A percentile compares a stretch with the other conserved stretches of the same genome.
Conservation (phyloP, 345 rosid species). For the Fremontodendron californicum region DNA sequence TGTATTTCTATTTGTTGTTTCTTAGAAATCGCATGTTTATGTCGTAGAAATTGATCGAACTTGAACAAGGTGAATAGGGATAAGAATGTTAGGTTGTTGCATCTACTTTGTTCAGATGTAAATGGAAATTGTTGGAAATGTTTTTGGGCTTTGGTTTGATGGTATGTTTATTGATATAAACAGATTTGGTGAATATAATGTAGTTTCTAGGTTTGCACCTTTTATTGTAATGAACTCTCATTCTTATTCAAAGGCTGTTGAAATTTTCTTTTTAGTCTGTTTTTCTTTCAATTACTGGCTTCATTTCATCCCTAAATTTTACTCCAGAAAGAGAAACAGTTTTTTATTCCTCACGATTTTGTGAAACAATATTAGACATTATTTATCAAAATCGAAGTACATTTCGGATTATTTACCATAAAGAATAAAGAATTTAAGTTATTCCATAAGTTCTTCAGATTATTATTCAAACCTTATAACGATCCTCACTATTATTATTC, state of each 20-base stretch:
- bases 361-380: too few species aligned
- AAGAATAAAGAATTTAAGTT: too few species aligned
- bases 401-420: too few species aligned
- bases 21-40: background rate
- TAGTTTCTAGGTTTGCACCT: background rate
- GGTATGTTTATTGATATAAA: background rate
- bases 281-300: background rate
- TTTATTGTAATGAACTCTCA: background rate
- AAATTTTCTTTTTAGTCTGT: background rate
- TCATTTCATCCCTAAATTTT: too few species aligned
- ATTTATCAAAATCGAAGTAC: too few species aligned
- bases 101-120: background rate
- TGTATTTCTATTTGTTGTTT: constrained; percentile 6
- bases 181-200: background rate
- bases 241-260: background rate
- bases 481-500: too few species aligned
- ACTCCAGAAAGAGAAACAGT: too few species aligned
- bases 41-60: background rate
- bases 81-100: background rate
- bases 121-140: background rate
- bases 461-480: too few species aligned
- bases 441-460: too few species aligned
- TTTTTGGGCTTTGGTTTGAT: background rate
- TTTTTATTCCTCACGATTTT: too few species aligned
- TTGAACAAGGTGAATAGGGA: background rate